These are phyloP conservation scores for Huntiella savannae DNA, from an alignment of 2,329 filamentous ascomycete species.

Conservation along the genomic window DNA sequence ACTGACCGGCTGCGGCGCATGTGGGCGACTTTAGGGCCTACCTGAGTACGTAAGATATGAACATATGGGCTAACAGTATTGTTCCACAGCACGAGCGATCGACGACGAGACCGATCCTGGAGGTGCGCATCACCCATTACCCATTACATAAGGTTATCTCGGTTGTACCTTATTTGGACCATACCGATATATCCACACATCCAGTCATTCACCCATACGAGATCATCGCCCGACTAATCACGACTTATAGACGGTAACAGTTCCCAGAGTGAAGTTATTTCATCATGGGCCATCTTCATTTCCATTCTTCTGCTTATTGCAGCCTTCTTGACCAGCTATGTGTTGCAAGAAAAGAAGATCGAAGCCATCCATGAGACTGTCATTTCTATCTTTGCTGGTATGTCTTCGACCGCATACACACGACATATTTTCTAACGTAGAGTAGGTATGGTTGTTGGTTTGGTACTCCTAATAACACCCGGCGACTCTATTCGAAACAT, in stretches of 20 bases:
- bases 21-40: neutral
- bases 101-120: conserved; percentile 13
- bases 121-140: conserved; percentile 9
- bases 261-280: conserved; percentile 80
- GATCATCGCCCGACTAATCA: neutral
- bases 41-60: neutral
- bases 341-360: conserved; percentile 88
- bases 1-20: neutral
- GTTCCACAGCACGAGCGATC: conserved; percentile 10
- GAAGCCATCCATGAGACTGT: conserved; percentile 97
- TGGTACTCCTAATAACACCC: conserved; percentile 66
- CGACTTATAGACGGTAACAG: conserved; percentile 43
- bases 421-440: neutral
- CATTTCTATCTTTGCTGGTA: conserved; percentile 91
- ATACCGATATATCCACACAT: no score
- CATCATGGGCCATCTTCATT: conserved; percentile 95
- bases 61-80: conserved; percentile 8
- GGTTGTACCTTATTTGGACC: no score
- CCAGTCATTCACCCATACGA: no score
- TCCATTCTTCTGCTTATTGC: conserved; percentile 84
- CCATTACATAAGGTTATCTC: neutral
- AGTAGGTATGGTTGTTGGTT: conserved; percentile 80
- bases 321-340: conserved; percentile 92
- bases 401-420: conserved; percentile 11
- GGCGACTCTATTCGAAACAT: conserved; percentile 71